phyloP scores from a whole-genome alignment of 371 early-diverging fungal genomes.

The Rhizopus delemar region DNA sequence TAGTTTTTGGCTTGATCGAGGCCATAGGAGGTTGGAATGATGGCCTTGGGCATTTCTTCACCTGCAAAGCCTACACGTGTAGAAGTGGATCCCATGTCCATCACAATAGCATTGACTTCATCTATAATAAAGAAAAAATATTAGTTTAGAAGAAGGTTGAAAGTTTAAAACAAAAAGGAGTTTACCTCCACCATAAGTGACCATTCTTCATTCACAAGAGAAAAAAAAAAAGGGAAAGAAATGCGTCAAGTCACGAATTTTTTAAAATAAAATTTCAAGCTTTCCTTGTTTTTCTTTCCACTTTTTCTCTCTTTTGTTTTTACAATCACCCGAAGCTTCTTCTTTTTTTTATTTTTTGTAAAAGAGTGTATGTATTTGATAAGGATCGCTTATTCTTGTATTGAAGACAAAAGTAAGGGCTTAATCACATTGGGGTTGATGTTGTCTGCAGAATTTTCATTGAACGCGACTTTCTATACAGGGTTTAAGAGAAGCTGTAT shows the following conservation, averaged over 20 bases:
- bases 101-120: constrained; percentile 90
- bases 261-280: too few relatives aligned
- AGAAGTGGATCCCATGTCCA: constrained; percentile 88
- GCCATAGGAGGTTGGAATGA: constrained; percentile 74
- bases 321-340: too few relatives aligned
- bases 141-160: not conserved
- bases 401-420: too few relatives aligned
- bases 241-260: not conserved
- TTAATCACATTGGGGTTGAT: too few relatives aligned
- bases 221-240: not conserved
- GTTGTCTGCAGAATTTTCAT: too few relatives aligned
- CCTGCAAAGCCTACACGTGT: constrained; percentile 95
- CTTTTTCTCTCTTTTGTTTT: too few relatives aligned
- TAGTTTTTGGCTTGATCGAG: constrained; percentile 48
- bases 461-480: too few relatives aligned
- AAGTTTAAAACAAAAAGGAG: not conserved
- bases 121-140: constrained; percentile 49
- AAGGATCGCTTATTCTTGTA: too few relatives aligned
- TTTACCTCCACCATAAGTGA: constrained; percentile 77
- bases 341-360: too few relatives aligned
- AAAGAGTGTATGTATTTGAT: too few relatives aligned
- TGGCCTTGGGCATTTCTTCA: constrained; percentile 87
- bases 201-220: constrained; percentile 46
- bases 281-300: too few relatives aligned
- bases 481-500: too few relatives aligned